phyloP scores from a whole-genome alignment of 495 filamentous ascomycete genomes.

The Penicillium chermesinum region DNA sequence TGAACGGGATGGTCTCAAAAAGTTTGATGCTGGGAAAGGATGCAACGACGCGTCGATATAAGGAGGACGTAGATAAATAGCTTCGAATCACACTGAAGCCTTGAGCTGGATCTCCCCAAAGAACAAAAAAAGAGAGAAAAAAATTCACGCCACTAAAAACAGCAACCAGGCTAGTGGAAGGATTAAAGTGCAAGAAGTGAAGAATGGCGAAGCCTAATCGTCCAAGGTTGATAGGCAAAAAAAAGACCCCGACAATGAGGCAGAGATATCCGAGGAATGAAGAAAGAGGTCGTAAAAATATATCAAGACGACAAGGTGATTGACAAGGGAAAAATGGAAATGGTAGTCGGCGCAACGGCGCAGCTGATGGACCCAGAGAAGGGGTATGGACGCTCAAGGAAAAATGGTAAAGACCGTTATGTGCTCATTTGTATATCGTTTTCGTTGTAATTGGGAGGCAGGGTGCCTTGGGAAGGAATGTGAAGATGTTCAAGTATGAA shows the following conservation, averaged over 20 bases:
- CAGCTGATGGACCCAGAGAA: slow-evolving; percentile 40
- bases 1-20: no score
- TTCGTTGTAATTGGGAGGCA: slow-evolving; percentile 32
- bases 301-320: slow-evolving; percentile 47
- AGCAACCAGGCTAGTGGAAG: slow-evolving; percentile 38
- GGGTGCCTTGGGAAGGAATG: slow-evolving; percentile 39
- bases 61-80: no score
- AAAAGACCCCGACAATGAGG: slow-evolving; percentile 12
- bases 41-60: no score
- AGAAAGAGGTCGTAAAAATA: slow-evolving; percentile 62
- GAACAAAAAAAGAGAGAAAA: slow-evolving; percentile 20
- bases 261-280: slow-evolving; percentile 48
- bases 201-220: slow-evolving; percentile 27
- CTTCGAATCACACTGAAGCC: no score
- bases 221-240: slow-evolving; percentile 23
- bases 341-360: slow-evolving; percentile 39
- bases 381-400: slow-evolving; percentile 45
- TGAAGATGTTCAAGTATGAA: slow-evolving; percentile 22
- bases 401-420: slow-evolving; percentile 59
- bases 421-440: slow-evolving; percentile 58
- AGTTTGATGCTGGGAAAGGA: slow-evolving; percentile 9
- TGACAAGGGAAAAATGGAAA: slow-evolving; percentile 57
- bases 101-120: no score
- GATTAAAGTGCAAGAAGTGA: slow-evolving; percentile 38
- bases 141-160: slow-evolving; percentile 27